Evolutionary conservation across 2,329 filamentous ascomycete genomes (phyloP), one percentile per base, ranked within the genome.

Genomic region (Penicillium sumatraense): DNA sequence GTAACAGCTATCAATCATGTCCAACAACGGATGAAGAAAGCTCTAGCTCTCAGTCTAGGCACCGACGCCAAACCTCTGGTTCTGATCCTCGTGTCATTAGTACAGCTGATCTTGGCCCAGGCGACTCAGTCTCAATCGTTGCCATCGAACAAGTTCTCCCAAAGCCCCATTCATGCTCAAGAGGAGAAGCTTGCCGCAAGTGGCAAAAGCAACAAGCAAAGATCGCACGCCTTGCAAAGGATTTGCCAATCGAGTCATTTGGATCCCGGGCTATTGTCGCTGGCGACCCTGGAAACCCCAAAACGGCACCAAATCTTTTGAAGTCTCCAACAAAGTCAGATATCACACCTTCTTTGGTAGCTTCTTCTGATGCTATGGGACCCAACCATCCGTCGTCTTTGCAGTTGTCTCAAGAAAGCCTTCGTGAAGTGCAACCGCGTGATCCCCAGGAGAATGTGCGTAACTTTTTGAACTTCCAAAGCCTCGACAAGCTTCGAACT

Each of bases 361-460:
- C 93, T 23, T 97, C 93, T 1, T 97, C 93, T 1, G 93, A 97
- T 73, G 83, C 96, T 10, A 83, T 98, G 59, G 93, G 92, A 2
- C 88, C 90, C 5, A 84, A 84, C 7, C 74, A 83, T 31, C 71
- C 87, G 11, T 82, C 88, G 20, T 81, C 87, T 21, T 81, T n/a
- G n/a, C n/a, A n/a, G n/a, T n/a, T 93, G 56, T 77, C 76, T 18
- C 83, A 92, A 71, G 86, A 88, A 46, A 83, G 82, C 38, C 86
- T 96, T 14, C 85, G 86, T 54, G 86, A 82, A 59, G 71, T 96
- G 27, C 83, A 89, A 68, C 80, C 81, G 16, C 84, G 89, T 50
- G 92, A 97, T 68, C 90, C 93, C 5, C 93, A 96, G 72, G 93
- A 97, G 75, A 96, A 93, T 65, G 91, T 98, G 31, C 88, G 90